Base-by-base conservation (phyloP, 2,329 filamentous ascomycete genomes). In the Neurospora sp. region DNA sequence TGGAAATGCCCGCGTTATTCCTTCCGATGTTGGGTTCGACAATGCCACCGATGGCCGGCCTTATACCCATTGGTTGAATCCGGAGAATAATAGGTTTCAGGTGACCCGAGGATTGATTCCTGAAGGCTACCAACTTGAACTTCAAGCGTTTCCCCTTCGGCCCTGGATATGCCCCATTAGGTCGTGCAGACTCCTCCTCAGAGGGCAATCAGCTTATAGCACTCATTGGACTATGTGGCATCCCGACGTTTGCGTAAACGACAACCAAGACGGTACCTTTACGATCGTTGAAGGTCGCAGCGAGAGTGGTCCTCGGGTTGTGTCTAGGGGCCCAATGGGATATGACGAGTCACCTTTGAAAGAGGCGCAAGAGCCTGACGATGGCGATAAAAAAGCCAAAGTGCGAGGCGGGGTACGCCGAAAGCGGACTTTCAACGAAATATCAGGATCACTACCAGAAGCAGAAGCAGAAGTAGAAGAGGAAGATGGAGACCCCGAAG, bases 241-340 rank as follows among this genome's bases (percentile, higher is more conserved):
- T 62, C 28, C 52, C 52, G 23, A 40, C 3, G 43, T 43, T 2
- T 23, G 33, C 4, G 40, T 73, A 17, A 74, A 74, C 69, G 73
- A 74, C 39, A 74, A 75, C 38, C 33, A 68, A 17, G 73, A 75
- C 43, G 74, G 73, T 1, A 75, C 74, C 1, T 71, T 74, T 6
- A 73, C 70, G 3, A 15, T 72, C 15, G 69, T 73, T 10, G 67
- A 70, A 36, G 52, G 52, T 33, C 15, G 7, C 28, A 62, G 23
- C 28, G 2, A 62, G 28, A 62, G 13, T 1, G 52, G 52, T 36
- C 23, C 52, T n/a, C 52, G 52, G 2, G 52, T 62, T 36, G 52
- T 62, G 15, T 62, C 52, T 36, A 62, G 52, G 52, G 23, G 52
- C 52, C 52, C 28, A 33, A 33, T 62, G 15, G 15, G 15, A 33